A percentile compares a stretch with the other conserved stretches of the same genome.
phyloP scores from a whole-genome alignment of 2,329 filamentous ascomycete species.

The Venturiaceae sp. region DNA sequence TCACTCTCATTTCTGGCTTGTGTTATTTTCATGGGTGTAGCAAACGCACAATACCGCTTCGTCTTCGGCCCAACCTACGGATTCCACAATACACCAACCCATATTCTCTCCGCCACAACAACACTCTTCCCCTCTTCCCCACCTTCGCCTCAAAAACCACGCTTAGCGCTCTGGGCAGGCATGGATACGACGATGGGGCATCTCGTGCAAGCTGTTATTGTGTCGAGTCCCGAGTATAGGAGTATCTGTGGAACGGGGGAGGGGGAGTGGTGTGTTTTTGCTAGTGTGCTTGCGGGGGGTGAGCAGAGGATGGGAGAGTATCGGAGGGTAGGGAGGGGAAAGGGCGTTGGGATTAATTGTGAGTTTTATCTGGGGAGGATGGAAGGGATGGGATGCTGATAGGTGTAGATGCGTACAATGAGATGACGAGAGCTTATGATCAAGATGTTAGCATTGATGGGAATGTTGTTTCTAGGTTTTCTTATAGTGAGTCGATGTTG shows the following conservation, averaged over 20 bases:
- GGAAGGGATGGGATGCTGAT: too few species aligned
- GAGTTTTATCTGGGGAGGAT: too few species aligned
- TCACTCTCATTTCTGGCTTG: too few species aligned
- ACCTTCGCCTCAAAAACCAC: not conserved
- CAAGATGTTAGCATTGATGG: not conserved
- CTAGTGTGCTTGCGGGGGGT: not conserved
- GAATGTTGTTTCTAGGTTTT: not conserved
- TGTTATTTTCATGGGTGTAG: too few species aligned
- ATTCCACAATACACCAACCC: not conserved
- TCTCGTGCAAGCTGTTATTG: not conserved
- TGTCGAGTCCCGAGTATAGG: not conserved
- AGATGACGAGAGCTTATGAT: not conserved
- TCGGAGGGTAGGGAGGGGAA: not conserved
- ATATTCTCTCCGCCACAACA: not conserved
- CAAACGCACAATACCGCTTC: not conserved
- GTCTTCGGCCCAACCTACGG: not conserved
- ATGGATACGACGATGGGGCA: not conserved
- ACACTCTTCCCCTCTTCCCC: not conserved
- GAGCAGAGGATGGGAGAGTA: not conserved
- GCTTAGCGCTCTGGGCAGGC: not conserved
- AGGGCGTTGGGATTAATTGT: not conserved
- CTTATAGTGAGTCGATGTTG: not conserved
- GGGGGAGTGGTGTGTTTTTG: not conserved
- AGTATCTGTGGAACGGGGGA: not conserved
- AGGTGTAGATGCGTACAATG: not conserved